Percentiles rank a stretch among this genome's conserved stretches.
Conservation (phyloP, 108 stramenopile species). For the Cyclotella choctawhatcheeana region DNA sequence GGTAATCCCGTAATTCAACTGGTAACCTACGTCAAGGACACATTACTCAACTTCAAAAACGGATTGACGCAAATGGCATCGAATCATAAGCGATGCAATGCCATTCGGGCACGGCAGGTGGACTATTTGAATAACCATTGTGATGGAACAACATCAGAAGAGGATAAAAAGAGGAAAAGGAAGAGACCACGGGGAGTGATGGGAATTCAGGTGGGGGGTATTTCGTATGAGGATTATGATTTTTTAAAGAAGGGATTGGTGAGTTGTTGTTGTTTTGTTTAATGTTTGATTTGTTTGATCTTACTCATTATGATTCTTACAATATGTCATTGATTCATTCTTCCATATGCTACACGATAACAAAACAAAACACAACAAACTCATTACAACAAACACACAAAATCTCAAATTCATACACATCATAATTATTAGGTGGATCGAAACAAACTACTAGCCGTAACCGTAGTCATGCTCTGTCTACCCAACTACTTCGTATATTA, state of each 20-base stretch:
- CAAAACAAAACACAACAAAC: too few relatives aligned
- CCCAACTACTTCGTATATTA: conserved; percentile 80
- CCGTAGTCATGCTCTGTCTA: conserved; percentile 67
- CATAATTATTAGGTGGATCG: conserved; percentile 78
- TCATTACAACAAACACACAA: too few relatives aligned
- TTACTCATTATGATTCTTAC: too few relatives aligned
- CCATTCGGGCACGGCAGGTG: conserved; percentile 67
- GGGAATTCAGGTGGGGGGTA: conserved; percentile 38
- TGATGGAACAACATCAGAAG: too few relatives aligned
- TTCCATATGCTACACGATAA: too few relatives aligned
- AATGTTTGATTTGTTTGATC: too few relatives aligned
- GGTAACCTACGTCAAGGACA: conserved; percentile 70
- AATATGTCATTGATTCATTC: too few relatives aligned
- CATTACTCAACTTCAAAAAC: conserved; percentile 64
- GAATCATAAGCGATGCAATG: conserved; percentile 76
- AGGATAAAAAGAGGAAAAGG: too few relatives aligned
- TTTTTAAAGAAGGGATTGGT: conserved; percentile 80
- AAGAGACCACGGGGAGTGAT: conserved; percentile 37
- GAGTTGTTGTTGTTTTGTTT: too few relatives aligned
- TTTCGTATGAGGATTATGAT: conserved; percentile 67
- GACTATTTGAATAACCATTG: conserved; percentile 26
- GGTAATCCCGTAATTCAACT: conserved; percentile 70
- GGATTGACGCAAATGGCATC: conserved; percentile 62
- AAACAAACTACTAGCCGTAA: conserved; percentile 68
- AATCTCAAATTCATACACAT: too few relatives aligned